Evolutionary conservation across 164 flowering plant genomes (phyloP), one percentile per base, ranked within the genome.

Genomic region (Chimonanthus praecox): DNA sequence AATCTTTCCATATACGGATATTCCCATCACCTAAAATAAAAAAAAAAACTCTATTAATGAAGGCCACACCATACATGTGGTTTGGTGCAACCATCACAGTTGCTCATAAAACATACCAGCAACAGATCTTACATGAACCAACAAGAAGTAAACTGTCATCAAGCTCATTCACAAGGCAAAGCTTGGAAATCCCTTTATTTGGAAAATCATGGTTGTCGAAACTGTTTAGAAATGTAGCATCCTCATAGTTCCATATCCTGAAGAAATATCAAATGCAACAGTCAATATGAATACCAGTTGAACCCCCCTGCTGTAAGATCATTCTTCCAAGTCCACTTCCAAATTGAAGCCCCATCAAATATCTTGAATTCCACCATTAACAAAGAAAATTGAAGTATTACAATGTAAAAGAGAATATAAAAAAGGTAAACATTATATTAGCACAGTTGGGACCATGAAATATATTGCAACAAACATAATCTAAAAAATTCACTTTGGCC

Each of bases 101-200:
- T 45, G 50, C 75, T 75, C 49, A 76, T 47, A 49, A 65, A 75
- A 77, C 68, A 75, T 72, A 71, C 78, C 48, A 71, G 72, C 44
- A 44, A 69, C n/a, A 72, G 74, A 70, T 75, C 77, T 85, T 88
- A 95, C 99, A 74, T 84, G 99, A 95, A 78, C 97, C 98, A 82
- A 91, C 95, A 81, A 95, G 92, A 72, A 95, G 97, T 85, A 95
- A 82, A 81, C 96, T 90, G 77, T 90, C 97, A 81, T 95, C 98
- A 67, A 93, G 90, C 85, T 95, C 99, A 76, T 95, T 95, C 68
- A 93, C 82, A 72, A 95, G 94, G 78, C 96, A 93, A 50, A 92
- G 91, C 81, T 88, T 95, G 72, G 98, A 88, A 75, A 95, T 84
- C 79, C 94, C 97, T 84, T 88, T 95, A 45, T 93, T 92, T 58